Base-by-base conservation (phyloP, 257 asterid genomes). In the Fraxinus pennsylvanica region DNA sequence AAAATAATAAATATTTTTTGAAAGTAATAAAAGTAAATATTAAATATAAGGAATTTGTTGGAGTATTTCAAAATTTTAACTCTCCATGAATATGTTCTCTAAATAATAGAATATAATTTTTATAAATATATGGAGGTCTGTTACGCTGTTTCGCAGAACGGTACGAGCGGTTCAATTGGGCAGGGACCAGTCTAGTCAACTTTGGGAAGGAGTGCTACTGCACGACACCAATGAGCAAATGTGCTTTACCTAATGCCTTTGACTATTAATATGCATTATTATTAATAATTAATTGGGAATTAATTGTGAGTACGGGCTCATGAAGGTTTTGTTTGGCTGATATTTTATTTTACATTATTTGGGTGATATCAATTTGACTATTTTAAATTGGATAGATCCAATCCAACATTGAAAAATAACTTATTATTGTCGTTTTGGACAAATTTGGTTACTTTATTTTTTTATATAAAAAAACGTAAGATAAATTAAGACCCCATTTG, bases 241-340 rank as follows among this genome's bases (percentile, higher is more conserved):
- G 72, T 75, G 21, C 68, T 38, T 65, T 70, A 73, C 88, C 86
- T 32, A 85, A 85, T 74, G 9, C 65, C 59, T 39, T 52, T 76
- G 79, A 83, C 81, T 54, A 8, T 2, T 2, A 22, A 2, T 75
- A 1, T 8, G 36, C 30, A 73, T 19, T 43, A 73, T 19, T 22
- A 75, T 9, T 35, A 36, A 25, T 4, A 59, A 69, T 61, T 13
- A 45, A 19, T 61, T 19, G 2, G 21, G 38, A 12, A 13, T 43
- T 71, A 75, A 57, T 75, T 71, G 63, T 68, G 68, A 25, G 1
- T 33, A 22, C 66, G 10, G 30, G 27, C 25, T 14, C 15, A 29
- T 41, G n/a, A 27, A 29, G 19, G 25, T 4, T 78, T 45, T 45
- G 19, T 45, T 45, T 45, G 54, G 54, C 54, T 45, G 54, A 45